These are phyloP conservation scores for Trichocladium uniseriatum DNA, from an alignment of 495 filamentous ascomycete species.

Conservation along the genomic window DNA sequence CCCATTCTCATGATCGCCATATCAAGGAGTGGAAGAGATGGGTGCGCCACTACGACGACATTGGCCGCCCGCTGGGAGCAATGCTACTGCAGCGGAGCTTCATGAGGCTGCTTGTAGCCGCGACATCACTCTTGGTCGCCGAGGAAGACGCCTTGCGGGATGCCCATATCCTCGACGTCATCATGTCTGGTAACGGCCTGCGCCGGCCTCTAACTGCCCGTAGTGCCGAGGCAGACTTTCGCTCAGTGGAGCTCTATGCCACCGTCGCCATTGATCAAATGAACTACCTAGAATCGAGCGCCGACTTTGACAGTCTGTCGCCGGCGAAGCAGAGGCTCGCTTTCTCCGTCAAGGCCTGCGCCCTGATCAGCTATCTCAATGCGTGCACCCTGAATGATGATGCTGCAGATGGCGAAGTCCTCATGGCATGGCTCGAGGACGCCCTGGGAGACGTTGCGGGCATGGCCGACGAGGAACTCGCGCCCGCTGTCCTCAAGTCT, in stretches of 20 bases:
- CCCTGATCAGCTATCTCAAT: slow-evolving; percentile 75
- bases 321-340: slow-evolving; percentile 82
- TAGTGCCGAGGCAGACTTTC: slow-evolving; percentile 39
- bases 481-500: slow-evolving; percentile 65
- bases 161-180: slow-evolving; percentile 64
- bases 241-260: slow-evolving; percentile 58
- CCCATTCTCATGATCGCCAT: slow-evolving; percentile 41
- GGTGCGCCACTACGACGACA: slow-evolving; percentile 68
- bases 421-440: slow-evolving; percentile 80
- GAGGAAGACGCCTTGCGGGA: slow-evolving; percentile 49
- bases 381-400: slow-evolving; percentile 72
- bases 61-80: slow-evolving; percentile 75
- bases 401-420: slow-evolving; percentile 65
- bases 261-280: slow-evolving; percentile 73
- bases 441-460: slow-evolving; percentile 66
- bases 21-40: slow-evolving; percentile 73
- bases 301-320: slow-evolving; percentile 80
- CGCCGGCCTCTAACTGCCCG: slow-evolving; percentile 30
- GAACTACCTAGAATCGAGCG: slow-evolving; percentile 73
- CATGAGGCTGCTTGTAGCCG: slow-evolving; percentile 72
- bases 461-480: slow-evolving; percentile 67
- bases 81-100: slow-evolving; percentile 83
- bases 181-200: slow-evolving; percentile 46
- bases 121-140: slow-evolving; percentile 60
- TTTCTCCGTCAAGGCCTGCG: slow-evolving; percentile 72